Base-by-base conservation (phyloP, 2,329 filamentous ascomycete genomes). In the Paecilomyces formosus region DNA sequence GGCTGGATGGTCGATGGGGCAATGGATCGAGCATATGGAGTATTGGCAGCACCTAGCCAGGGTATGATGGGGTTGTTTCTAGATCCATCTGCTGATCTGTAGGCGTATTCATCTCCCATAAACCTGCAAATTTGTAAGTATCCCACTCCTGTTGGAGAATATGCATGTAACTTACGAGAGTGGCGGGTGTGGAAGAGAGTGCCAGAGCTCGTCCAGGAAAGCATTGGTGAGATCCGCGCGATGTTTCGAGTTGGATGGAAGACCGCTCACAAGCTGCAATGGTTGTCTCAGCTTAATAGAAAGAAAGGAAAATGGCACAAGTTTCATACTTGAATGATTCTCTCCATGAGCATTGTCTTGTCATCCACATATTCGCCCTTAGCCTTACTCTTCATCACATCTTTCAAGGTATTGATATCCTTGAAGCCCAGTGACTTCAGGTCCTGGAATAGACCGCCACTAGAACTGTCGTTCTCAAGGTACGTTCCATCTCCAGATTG, bases 261-360 rank as follows among this genome's bases (percentile, higher is more conserved):
- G 77, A 31, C 81, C 82, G 12, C 86, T 81, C 4, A 90, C 87
- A 15, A 91, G 78, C 76, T 87, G 57, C 24, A 3, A 26, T 39
- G 1, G 9, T 18, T n/a, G 30, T 39, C 31, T 33, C 15, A 35
- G 31, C 12, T 12, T 15, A 2, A 22, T 12, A 33, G 11, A 13
- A 11, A 39, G 15, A 15, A 15, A 21, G 8, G 26, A 12, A 30
- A 45, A 8, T 21, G 22, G 12, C 26, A 39, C 54, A 28, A 26
- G 50, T 22, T 55, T 39, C 69, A 62, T 70, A 78, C 77, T 65
- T 80, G 83, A 60, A 91, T 90, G 4, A 88, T 80, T 7, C 84
- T 79, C 71, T 91, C 88, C 85, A 91, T 89, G 52, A 90, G 77
- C 79, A 90, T 88, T 1, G 86, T 88, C 74, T 88, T 89, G 76